Evolutionary conservation across 2,329 filamentous ascomycete genomes (phyloP).

Genomic region (Coleophoma crateriformis): DNA sequence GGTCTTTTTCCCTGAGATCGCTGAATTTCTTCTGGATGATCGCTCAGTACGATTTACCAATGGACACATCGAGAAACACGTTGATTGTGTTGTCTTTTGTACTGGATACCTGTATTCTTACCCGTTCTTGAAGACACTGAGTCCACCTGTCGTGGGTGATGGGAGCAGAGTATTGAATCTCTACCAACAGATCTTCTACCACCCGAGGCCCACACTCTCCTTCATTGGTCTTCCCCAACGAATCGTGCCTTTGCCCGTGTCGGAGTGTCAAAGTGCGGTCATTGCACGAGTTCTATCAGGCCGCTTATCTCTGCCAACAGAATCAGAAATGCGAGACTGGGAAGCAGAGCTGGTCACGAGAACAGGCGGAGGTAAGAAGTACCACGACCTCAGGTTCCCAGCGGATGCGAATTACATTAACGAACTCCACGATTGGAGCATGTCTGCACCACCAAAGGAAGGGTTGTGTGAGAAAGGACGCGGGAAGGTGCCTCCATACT

Average conservation of each 20-base stretch:
- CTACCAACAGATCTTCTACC: conserved; percentile 74
- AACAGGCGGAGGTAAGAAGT: conserved; percentile 33
- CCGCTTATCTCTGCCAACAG: conserved; percentile 55
- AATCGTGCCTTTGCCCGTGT: conserved; percentile 73
- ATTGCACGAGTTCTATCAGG: conserved; percentile 72
- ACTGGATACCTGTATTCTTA: conserved; percentile 83
- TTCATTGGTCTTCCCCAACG: conserved; percentile 74
- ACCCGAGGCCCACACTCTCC: conserved; percentile 66
- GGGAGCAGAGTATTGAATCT: conserved; percentile 65
- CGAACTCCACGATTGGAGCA: conserved; percentile 53
- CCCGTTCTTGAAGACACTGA: conserved; percentile 54
- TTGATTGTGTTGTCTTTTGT: conserved; percentile 76
- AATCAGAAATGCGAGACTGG: conserved; percentile 61
- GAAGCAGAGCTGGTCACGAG: conserved; percentile 35
- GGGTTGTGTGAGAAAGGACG: conserved; percentile 48
- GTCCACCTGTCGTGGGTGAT: conserved; percentile 52
- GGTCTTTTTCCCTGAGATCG: conserved; percentile 36
- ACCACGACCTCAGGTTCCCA: conserved; percentile 42
- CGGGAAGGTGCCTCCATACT: conserved; percentile 50
- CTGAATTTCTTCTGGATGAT: conserved; percentile 42
- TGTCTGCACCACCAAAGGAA: conserved; percentile 30
- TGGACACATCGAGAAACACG: conserved; percentile 51
- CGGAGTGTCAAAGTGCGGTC: conserved; percentile 71
- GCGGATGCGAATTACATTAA: conserved; percentile 66
- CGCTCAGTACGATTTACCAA: conserved; percentile 60